phyloP scores from a whole-genome alignment of 2,329 filamentous ascomycete species.

The Penicillium paneum region DNA sequence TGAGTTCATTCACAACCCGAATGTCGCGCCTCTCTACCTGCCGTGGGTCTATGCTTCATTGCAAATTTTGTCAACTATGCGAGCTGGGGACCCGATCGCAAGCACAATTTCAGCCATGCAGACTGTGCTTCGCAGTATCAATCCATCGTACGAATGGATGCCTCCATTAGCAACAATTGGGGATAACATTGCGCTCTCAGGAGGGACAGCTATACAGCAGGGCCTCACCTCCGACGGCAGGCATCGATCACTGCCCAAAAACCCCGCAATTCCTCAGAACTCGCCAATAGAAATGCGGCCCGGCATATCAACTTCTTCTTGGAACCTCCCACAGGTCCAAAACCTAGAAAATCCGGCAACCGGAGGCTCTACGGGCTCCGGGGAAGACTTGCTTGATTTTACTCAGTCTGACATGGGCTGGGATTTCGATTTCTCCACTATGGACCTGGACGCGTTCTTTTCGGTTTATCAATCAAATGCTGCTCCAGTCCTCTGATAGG shows the following conservation, averaged over 20 bases:
- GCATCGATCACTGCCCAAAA: neutral
- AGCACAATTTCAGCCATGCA: conserved; percentile 33
- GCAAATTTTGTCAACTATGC: conserved; percentile 39
- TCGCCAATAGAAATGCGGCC: neutral
- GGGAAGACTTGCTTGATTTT: conserved; percentile 36
- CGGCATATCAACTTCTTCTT: conserved; percentile 22
- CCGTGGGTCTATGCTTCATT: conserved; percentile 44
- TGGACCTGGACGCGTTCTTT: conserved; percentile 41
- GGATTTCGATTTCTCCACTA: conserved; percentile 42
- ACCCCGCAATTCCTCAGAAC: neutral
- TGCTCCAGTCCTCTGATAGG: conserved; percentile 1
- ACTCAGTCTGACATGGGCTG: conserved; percentile 39
- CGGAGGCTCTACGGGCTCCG: conserved; percentile 24
- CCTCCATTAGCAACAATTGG: neutral
- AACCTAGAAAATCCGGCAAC: conserved; percentile 22
- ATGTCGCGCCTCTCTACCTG: conserved; percentile 37
- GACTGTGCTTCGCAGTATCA: conserved; percentile 32
- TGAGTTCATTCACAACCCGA: conserved; percentile 43
- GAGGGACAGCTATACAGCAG: neutral
- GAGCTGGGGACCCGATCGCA: conserved; percentile 26
- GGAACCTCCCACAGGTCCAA: conserved; percentile 20
- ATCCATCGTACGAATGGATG: conserved; percentile 31
- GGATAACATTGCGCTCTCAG: neutral
- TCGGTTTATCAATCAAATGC: conserved; percentile 32
- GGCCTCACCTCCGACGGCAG: neutral